Conservation (phyloP, 257 asterid genomes). For the Phtheirospermum japonicum region DNA sequence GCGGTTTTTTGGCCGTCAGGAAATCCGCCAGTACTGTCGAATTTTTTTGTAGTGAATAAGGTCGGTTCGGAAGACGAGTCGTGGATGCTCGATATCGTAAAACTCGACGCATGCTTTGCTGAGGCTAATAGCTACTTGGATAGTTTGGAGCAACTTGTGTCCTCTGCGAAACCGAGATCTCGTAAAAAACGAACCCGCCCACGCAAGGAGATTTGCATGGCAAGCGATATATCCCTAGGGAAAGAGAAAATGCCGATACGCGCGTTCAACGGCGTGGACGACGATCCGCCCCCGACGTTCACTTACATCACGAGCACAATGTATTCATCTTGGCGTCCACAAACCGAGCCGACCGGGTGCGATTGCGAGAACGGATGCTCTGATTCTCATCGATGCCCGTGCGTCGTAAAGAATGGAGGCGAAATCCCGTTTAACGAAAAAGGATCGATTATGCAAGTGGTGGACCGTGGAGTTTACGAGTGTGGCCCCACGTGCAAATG, state of each 20-base stretch:
- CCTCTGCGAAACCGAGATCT: no score
- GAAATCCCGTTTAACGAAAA: constrained; percentile 53
- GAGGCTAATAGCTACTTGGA: no score
- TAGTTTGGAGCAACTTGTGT: no score
- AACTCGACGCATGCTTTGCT: no score
- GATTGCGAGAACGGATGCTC: constrained; percentile 63
- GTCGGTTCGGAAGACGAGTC: no score
- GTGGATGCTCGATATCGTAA: no score
- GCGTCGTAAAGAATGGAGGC: constrained; percentile 55
- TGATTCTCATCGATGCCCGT: constrained; percentile 47
- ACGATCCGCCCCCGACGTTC: constrained; percentile 46
- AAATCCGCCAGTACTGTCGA: no score
- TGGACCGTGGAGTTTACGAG: constrained; percentile 49
- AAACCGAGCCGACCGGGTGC: constrained; percentile 51
- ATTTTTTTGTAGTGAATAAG: no score
- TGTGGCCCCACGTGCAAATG: constrained; percentile 83
- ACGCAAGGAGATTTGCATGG: constrained; percentile 23
- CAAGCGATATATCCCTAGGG: constrained; percentile 54
- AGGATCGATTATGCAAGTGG: constrained; percentile 50
- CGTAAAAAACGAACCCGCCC: no score
- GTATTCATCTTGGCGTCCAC: constrained; percentile 39
- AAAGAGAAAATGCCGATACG: constrained; percentile 49
- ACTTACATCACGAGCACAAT: constrained; percentile 43
- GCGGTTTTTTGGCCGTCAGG: no score
- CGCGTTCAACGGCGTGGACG: constrained; percentile 53